phyloP scores from a whole-genome alignment of 768 basidiomycete genomes.

The Tephrocybe sp. region DNA sequence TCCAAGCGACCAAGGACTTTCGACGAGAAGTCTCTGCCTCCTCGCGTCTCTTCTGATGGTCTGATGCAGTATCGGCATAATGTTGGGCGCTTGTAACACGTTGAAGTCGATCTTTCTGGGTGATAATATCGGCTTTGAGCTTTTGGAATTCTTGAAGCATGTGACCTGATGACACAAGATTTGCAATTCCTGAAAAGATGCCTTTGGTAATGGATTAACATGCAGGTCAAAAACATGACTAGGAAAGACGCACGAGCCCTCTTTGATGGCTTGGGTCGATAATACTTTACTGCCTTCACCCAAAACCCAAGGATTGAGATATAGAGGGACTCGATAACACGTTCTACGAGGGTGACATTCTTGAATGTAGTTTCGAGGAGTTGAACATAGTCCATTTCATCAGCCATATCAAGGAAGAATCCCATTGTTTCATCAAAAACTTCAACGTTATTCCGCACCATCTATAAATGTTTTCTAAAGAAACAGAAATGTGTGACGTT shows the following conservation, averaged over 20 bases:
- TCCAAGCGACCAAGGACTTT: too few species aligned
- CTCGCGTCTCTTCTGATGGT: too few species aligned
- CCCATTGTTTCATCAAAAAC: background rate
- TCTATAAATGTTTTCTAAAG: too few species aligned
- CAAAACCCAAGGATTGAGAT: conserved; percentile 3
- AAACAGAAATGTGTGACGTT: too few species aligned
- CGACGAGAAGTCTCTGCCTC: too few species aligned
- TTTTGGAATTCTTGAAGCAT: conserved; percentile 2
- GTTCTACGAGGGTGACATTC: background rate
- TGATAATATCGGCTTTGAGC: background rate
- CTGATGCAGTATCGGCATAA: too few species aligned
- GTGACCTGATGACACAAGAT: background rate
- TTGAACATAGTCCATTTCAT: background rate
- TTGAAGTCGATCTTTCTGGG: too few species aligned
- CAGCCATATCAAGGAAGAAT: background rate
- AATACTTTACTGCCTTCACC: conserved; percentile 5
- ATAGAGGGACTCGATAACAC: background rate
- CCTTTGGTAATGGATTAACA: background rate
- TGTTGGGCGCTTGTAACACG: too few species aligned
- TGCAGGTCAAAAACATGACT: background rate
- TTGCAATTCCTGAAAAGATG: background rate
- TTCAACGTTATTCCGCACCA: background rate
- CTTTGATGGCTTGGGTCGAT: background rate
- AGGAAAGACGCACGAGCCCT: background rate
- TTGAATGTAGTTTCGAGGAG: conserved; percentile 1